phyloP scores from a whole-genome alignment of 148 eudicot genomes.

The Silene uniflora region DNA sequence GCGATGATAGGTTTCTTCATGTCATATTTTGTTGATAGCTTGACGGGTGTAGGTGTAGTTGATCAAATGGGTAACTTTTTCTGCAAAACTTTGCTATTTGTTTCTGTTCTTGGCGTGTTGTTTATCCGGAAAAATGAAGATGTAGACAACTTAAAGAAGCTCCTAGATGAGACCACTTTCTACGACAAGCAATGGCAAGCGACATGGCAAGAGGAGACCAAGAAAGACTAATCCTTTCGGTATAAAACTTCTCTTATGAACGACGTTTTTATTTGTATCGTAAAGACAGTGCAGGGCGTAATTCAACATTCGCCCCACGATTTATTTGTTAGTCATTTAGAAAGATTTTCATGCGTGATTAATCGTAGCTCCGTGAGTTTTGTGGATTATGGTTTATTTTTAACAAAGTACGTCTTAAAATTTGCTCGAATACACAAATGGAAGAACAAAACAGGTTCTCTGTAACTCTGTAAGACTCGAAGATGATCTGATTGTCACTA shows the following conservation, averaged over 20 bases:
- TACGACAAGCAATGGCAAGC: slow-evolving; percentile 99
- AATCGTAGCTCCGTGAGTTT: background rate
- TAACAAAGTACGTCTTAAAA: no score
- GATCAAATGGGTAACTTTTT: slow-evolving; percentile 97
- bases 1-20: slow-evolving; percentile 99
- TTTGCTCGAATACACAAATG: no score
- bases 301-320: background rate
- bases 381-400: background rate
- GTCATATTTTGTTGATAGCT: slow-evolving; percentile 97
- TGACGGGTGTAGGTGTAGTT: slow-evolving; percentile 85
- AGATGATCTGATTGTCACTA: no score
- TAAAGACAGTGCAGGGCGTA: slow-evolving; percentile 18
- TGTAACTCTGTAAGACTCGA: no score
- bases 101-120: slow-evolving; percentile 82
- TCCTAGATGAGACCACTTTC: slow-evolving; percentile 83
- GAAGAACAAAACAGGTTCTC: no score
- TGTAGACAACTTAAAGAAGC: slow-evolving; percentile 71
- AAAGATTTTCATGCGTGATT: background rate
- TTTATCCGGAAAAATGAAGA: slow-evolving; percentile 87
- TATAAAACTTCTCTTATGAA: background rate
- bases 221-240: slow-evolving; percentile 33
- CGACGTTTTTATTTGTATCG: slow-evolving; percentile 7
- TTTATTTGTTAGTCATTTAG: slow-evolving; percentile 17
- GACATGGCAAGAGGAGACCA: slow-evolving; percentile 75
- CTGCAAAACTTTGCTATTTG: slow-evolving; percentile 88